Evolutionary conservation across 2,329 filamentous ascomycete species (phyloP).

Genomic region (Rutstroemia sydowiana): DNA sequence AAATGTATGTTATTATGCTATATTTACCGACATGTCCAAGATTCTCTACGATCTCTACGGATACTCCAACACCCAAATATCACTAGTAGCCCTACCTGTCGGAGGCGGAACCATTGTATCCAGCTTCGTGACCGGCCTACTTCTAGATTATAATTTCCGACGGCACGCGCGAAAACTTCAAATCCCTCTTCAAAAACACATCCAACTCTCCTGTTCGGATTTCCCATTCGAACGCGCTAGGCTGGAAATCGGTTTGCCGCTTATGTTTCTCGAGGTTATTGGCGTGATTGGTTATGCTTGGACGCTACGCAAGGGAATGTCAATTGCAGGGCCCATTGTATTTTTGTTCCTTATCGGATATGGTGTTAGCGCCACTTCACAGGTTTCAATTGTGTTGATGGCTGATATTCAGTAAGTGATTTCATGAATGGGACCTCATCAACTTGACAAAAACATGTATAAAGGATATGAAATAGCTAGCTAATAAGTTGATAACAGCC

Average conservation of each 20-base stretch:
- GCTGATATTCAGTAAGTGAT: too few relatives aligned
- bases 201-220: conserved; percentile 39
- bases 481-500: too few relatives aligned
- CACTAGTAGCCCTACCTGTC: conserved; percentile 16
- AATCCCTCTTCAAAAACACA: conserved; percentile 45
- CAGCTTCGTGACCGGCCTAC: conserved; percentile 28
- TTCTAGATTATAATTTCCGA: conserved; percentile 57
- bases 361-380: conserved; percentile 47
- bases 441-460: too few relatives aligned
- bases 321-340: conserved; percentile 40
- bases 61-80: conserved; percentile 34
- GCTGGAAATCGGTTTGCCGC: conserved; percentile 41
- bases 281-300: conserved; percentile 45
- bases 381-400: conserved; percentile 42
- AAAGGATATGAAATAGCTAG: too few relatives aligned
- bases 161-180: conserved; percentile 48
- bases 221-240: conserved; percentile 47
- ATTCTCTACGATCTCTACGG: not conserved
- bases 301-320: conserved; percentile 37
- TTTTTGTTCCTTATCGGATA: conserved; percentile 41
- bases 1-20: conserved; percentile 45
- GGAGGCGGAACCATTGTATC: conserved; percentile 7
- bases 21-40: conserved; percentile 19
- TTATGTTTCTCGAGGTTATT: conserved; percentile 43
- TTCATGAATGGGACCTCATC: too few relatives aligned